Evolutionary conservation across 1,284 basidiomycete genomes (phyloP), one percentile per base, ranked within the genome.

Genomic region (Sporisorium iseilematis-ciliati): DNA sequence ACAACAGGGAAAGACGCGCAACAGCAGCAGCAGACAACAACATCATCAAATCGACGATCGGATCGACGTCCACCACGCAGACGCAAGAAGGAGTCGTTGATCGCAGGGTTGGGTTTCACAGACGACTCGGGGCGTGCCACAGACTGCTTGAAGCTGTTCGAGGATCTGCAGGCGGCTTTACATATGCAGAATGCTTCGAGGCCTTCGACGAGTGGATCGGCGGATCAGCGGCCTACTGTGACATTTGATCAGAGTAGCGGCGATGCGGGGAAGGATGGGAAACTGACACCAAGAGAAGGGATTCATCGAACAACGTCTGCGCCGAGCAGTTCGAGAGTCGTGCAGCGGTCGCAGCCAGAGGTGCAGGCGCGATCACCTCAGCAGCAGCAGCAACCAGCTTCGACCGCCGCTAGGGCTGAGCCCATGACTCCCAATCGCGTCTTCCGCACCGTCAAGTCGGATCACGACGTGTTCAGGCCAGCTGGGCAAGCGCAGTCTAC

Each of bases 141-240:
- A 25, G 68, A 71, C 38, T 64, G 64, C 25, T n/a, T 67, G 48
- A 75, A 71, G 60, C 57, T 75, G 10, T 75, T 75, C 26, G 65
- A 75, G 25, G 61, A 75, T 43, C 56, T 75, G 25, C 68, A 71
- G 45, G 73, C 73, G 20, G 73, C 65, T 8, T 67, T 75, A 14
- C 50, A 68, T 2, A 71, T 69, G 63, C 55, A 63, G 18, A 41
- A 45, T 46, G 57, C 62, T 8, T 53, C 54, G 11, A 29, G 58
- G 7, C 55, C 62, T 3, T 57, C 57, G 0, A 55, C 58, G 7
- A 65, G 51, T n/a, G 58, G 46, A 0, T 51, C 58, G 16, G 6
- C 29, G 8, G 40, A 43, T 8, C 61, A 55, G 42, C 45, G 20
- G 20, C 38, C 43, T 4, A 54, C 38, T 14, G 56, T 63, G 0